Conservation (phyloP, 805 yeast genomes). For the Kuraishia floccosa region DNA sequence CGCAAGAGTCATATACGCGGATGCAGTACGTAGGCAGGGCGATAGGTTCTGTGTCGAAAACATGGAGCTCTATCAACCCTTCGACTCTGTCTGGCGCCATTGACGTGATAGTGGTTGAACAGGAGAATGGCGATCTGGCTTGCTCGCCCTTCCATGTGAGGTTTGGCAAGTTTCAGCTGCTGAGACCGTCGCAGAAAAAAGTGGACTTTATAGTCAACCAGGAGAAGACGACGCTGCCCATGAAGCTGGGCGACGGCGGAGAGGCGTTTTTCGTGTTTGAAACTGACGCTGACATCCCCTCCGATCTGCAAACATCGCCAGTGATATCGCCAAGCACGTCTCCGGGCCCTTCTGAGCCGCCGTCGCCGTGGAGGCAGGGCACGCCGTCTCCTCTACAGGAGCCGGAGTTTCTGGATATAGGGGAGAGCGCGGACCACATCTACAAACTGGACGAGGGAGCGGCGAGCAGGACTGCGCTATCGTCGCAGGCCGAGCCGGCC, state of each 20-base stretch:
- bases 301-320: slow-evolving; percentile 76
- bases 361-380: slow-evolving; percentile 5
- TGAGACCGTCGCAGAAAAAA: slow-evolving; percentile 91
- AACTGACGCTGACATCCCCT: slow-evolving; percentile 63
- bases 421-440: slow-evolving; percentile 14
- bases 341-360: slow-evolving; percentile 32
- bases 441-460: neutral
- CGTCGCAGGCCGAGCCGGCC: slow-evolving; percentile 7
- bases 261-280: slow-evolving; percentile 95
- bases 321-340: slow-evolving; percentile 60
- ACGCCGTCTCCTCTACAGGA: slow-evolving; percentile 21
- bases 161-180: slow-evolving; percentile 86
- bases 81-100: slow-evolving; percentile 95
- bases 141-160: slow-evolving; percentile 97
- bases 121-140: slow-evolving; percentile 56
- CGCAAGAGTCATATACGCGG: neutral
- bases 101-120: slow-evolving; percentile 91
- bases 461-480: slow-evolving; percentile 1
- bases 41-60: slow-evolving; percentile 87
- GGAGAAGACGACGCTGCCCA: slow-evolving; percentile 68
- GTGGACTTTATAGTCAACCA: slow-evolving; percentile 86
- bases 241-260: slow-evolving; percentile 96
- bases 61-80: slow-evolving; percentile 96
- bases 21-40: slow-evolving; percentile 98
- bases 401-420: slow-evolving; percentile 40